Evolutionary conservation across 2,329 filamentous ascomycete genomes (phyloP).

Genomic region (Sporothrix inflata): DNA sequence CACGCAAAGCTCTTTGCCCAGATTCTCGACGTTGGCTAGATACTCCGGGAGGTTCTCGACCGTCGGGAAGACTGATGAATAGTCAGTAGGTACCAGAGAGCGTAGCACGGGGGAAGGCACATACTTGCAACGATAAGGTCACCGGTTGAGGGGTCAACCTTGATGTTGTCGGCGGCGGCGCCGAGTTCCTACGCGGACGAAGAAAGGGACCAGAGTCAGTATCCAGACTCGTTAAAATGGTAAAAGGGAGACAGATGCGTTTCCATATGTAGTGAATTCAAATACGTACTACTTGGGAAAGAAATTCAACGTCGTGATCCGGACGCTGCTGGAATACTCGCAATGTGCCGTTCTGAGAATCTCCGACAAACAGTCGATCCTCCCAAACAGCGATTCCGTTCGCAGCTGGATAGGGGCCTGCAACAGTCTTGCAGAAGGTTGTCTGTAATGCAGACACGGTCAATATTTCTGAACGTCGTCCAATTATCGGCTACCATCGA

Average conservation of each 20-base stretch:
- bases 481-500: not conserved
- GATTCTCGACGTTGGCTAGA: conserved; percentile 25
- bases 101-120: not conserved
- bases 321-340: conserved; percentile 1
- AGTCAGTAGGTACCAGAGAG: not conserved
- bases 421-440: not conserved
- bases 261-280: not conserved
- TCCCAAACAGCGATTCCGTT: conserved; percentile 23
- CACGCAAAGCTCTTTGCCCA: conserved; percentile 20
- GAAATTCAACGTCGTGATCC: not conserved
- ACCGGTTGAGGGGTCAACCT: conserved; percentile 8
- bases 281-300: not conserved
- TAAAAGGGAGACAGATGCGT: too few relatives aligned
- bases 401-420: not conserved
- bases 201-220: not conserved
- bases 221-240: not conserved
- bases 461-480: not conserved
- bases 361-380: conserved; percentile 18
- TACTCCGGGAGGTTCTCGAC: conserved; percentile 23
- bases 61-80: conserved; percentile 18
- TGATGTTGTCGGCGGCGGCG: conserved; percentile 24
- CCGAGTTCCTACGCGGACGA: conserved; percentile 4
- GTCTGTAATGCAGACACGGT: not conserved
- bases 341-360: conserved; percentile 20
- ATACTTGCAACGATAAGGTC: conserved; percentile 5